phyloP scores from a whole-genome alignment of 192 early-diverging fungal genomes.

The Ambispora gerdemannii region DNA sequence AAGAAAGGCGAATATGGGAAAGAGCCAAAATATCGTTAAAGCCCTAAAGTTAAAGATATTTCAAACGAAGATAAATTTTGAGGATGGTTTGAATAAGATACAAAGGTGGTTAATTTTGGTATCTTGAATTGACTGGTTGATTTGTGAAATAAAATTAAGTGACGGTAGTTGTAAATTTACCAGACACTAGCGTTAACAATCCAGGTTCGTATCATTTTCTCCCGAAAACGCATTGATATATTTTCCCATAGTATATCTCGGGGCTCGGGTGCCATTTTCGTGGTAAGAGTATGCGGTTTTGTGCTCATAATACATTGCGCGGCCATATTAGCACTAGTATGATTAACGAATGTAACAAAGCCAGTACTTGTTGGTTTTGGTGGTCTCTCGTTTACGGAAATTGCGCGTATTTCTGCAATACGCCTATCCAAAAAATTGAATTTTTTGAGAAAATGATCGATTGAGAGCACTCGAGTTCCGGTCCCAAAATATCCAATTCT shows the following conservation, averaged over 20 bases:
- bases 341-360: constrained; percentile 59
- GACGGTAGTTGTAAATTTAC: constrained; percentile 31
- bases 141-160: too few species aligned
- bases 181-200: constrained; percentile 49
- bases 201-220: constrained; percentile 42
- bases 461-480: constrained; percentile 31
- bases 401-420: constrained; percentile 42
- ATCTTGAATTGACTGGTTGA: too few species aligned
- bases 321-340: constrained; percentile 54
- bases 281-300: constrained; percentile 49
- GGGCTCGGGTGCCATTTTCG: constrained; percentile 57
- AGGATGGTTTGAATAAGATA: too few species aligned
- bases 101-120: too few species aligned
- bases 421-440: constrained; percentile 44
- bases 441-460: constrained; percentile 42
- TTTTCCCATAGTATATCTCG: constrained; percentile 61
- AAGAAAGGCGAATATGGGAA: constrained; percentile 57
- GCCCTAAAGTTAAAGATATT: too few species aligned
- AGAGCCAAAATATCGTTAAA: constrained; percentile 63
- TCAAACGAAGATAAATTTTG: too few species aligned
- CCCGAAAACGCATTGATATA: constrained; percentile 42
- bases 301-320: constrained; percentile 53
- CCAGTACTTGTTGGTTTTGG: constrained; percentile 55
- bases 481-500: constrained; percentile 29
- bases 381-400: constrained; percentile 29